Percentiles rank a stretch among this genome's conserved stretches.
These are phyloP conservation scores for Ceratocystis huliohia DNA, from an alignment of 2,329 filamentous ascomycete genomes.

Conservation along the genomic window DNA sequence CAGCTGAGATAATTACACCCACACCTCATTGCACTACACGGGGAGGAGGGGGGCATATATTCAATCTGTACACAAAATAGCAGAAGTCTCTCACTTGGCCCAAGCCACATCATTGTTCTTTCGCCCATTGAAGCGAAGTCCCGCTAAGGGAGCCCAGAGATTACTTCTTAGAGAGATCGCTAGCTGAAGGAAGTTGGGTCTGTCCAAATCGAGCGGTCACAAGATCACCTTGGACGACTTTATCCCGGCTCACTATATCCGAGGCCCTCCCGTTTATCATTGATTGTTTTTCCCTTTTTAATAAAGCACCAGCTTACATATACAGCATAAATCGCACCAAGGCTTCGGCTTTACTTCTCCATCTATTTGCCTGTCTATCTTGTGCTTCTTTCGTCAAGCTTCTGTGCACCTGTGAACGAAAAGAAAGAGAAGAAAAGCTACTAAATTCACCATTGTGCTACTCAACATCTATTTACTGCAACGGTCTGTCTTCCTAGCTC, in stretches of 20 bases:
- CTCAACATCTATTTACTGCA: too few species aligned
- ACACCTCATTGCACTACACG: too few species aligned
- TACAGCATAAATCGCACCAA: background rate
- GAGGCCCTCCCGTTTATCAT: conserved; percentile 3
- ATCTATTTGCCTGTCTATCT: background rate
- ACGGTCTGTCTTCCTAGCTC: too few species aligned
- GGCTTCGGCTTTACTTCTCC: background rate
- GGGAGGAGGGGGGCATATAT: too few species aligned
- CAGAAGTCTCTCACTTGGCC: too few species aligned
- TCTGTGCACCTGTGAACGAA: too few species aligned
- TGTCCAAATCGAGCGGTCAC: conserved; percentile 14
- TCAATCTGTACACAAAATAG: too few species aligned
- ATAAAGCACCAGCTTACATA: background rate
- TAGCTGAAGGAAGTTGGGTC: background rate
- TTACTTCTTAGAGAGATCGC: background rate
- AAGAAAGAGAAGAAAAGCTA: too few species aligned
- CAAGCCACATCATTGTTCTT: too few species aligned
- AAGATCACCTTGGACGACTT: conserved; percentile 17
- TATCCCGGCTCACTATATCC: conserved; percentile 21
- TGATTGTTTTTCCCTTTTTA: background rate
- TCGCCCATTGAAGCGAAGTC: too few species aligned
- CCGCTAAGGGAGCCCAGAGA: too few species aligned
- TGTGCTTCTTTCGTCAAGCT: background rate
- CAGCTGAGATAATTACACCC: background rate
- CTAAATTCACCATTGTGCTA: too few species aligned